Conservation (phyloP, 1,284 basidiomycete species). For the Phellopilus nigrolimitatus region DNA sequence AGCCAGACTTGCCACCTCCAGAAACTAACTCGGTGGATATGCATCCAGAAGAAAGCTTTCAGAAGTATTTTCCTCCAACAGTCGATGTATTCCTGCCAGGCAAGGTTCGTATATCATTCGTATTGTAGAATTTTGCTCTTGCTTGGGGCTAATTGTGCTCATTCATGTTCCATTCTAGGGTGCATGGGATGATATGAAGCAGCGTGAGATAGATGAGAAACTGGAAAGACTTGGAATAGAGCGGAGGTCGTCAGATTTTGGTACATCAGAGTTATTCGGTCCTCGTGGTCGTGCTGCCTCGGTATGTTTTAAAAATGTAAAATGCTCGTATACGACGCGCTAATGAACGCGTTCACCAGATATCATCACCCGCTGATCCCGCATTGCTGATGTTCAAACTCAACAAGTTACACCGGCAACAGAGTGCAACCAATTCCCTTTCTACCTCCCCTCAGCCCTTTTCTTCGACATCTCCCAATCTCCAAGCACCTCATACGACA, state of each 20-base stretch:
- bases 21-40: slow-evolving; percentile 48
- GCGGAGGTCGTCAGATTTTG: slow-evolving; percentile 43
- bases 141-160: slow-evolving; percentile 6
- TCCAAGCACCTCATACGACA: slow-evolving; percentile 38
- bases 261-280: slow-evolving; percentile 51
- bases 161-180: slow-evolving; percentile 35
- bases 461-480: slow-evolving; percentile 48
- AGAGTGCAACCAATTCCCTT: slow-evolving; percentile 53
- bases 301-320: slow-evolving; percentile 40
- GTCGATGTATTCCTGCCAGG: slow-evolving; percentile 80
- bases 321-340: neutral
- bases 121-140: neutral
- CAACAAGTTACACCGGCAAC: slow-evolving; percentile 74
- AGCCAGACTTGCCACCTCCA: slow-evolving; percentile 34
- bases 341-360: slow-evolving; percentile 40
- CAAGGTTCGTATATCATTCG: slow-evolving; percentile 45
- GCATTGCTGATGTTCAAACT: slow-evolving; percentile 73
- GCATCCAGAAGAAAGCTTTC: slow-evolving; percentile 60
- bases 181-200: slow-evolving; percentile 68
- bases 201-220: slow-evolving; percentile 71
- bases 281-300: slow-evolving; percentile 76
- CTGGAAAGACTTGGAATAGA: slow-evolving; percentile 73
- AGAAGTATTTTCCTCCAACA: slow-evolving; percentile 50
- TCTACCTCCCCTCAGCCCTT: slow-evolving; percentile 60
- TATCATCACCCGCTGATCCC: slow-evolving; percentile 81